phyloP scores from a whole-genome alignment of 2,329 filamentous ascomycete genomes.

The Monosporascus sp. region DNA sequence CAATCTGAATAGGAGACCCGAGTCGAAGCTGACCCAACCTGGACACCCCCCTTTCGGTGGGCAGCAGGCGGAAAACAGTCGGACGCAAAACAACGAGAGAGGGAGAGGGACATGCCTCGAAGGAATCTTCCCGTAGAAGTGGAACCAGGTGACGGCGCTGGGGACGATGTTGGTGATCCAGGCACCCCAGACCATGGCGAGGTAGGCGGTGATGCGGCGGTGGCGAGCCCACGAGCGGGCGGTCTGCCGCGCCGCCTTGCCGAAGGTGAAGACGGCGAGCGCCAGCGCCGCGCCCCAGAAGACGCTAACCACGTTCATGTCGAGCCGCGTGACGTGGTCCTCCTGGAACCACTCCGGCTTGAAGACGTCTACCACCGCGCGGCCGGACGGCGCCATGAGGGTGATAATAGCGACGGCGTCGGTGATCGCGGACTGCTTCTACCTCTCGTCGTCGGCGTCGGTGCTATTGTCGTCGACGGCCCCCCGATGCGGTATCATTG shows the following conservation, averaged over 20 bases:
- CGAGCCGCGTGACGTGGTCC: neutral
- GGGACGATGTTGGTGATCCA: neutral
- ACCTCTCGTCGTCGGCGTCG: too few species aligned
- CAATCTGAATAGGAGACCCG: too few species aligned
- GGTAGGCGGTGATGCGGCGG: neutral
- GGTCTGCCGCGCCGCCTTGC: neutral
- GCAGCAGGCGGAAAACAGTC: too few species aligned
- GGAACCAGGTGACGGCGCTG: neutral
- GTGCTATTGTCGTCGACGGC: too few species aligned
- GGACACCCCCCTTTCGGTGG: too few species aligned
- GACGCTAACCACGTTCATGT: neutral
- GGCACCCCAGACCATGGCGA: slow-evolving; percentile 1
- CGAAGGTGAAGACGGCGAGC: neutral
- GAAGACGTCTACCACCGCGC: neutral
- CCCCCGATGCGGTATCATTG: too few species aligned
- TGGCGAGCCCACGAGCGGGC: neutral
- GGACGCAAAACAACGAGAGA: too few species aligned
- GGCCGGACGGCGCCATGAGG: neutral
- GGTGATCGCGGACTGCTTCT: neutral
- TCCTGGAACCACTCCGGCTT: neutral
- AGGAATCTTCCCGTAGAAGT: neutral
- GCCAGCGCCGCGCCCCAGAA: neutral
- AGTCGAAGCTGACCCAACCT: too few species aligned
- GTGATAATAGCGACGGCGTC: neutral
- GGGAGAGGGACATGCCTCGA: neutral